These are phyloP conservation scores for Pleodorina starrii DNA, from an alignment of 139 green algal genomes.

Conservation along the genomic window DNA sequence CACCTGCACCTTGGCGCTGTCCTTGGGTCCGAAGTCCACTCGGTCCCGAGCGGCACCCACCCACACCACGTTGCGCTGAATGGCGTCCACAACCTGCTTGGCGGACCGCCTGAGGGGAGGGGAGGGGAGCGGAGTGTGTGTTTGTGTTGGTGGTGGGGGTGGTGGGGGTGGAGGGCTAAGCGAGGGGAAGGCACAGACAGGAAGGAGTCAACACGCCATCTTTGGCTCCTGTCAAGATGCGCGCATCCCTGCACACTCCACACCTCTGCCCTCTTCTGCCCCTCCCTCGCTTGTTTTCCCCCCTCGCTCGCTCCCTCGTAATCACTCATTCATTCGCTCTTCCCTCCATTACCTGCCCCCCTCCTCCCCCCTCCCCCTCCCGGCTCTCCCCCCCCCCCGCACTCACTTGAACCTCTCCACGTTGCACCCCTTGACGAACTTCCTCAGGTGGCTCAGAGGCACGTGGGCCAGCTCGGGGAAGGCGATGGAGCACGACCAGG, in stretches of 20 bases:
- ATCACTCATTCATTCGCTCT: too few relatives aligned
- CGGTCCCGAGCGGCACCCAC: slow-evolving; percentile 76
- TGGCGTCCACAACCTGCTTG: slow-evolving; percentile 71
- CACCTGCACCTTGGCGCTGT: slow-evolving; percentile 64
- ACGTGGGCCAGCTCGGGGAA: slow-evolving; percentile 94
- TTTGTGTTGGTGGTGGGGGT: too few relatives aligned
- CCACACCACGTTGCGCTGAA: slow-evolving; percentile 73
- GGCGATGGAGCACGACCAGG: slow-evolving; percentile 83
- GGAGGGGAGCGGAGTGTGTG: too few relatives aligned
- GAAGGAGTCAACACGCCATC: too few relatives aligned
- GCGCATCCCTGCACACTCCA: too few relatives aligned
- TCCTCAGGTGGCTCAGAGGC: slow-evolving; percentile 73
- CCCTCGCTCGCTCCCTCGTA: too few relatives aligned
- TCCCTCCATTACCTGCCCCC: too few relatives aligned
- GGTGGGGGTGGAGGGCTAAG: too few relatives aligned
- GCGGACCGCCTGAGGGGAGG: slow-evolving; percentile 40
- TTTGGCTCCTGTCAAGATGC: too few relatives aligned
- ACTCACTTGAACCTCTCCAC: slow-evolving; percentile 85
- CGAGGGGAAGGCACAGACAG: too few relatives aligned
- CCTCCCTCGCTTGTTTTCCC: too few relatives aligned
- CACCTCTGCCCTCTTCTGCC: too few relatives aligned
- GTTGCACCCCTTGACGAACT: slow-evolving; percentile 83
- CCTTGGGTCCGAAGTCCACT: slow-evolving; percentile 86
- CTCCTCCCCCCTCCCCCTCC: neutral
- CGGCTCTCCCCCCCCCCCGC: neutral